Conservation (phyloP, 148 eudicot species). For the Limonium bicolor region DNA sequence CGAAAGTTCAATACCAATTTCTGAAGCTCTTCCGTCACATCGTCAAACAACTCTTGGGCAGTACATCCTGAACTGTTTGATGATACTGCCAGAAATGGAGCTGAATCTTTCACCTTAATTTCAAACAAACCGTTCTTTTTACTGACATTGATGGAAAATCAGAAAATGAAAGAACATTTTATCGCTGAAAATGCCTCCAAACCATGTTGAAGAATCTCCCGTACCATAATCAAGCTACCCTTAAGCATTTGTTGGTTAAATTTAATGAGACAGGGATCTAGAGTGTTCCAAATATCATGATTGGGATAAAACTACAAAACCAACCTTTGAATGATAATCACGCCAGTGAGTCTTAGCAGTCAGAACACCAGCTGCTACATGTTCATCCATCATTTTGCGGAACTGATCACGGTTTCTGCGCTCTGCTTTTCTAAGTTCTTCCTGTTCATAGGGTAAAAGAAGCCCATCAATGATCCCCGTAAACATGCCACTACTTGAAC, state of each 20-base stretch:
- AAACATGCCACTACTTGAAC: no score
- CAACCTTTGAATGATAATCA: constrained; percentile 74
- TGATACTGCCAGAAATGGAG: constrained; percentile 75
- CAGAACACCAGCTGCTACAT: constrained; percentile 62
- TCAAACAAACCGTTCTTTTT: no score
- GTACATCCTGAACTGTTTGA: constrained; percentile 83
- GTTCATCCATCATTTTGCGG: constrained; percentile 85
- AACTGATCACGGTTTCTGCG: constrained; percentile 95
- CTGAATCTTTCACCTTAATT: constrained; percentile 64
- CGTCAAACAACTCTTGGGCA: constrained; percentile 87
- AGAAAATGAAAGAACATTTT: no score
- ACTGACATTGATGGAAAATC: no score
- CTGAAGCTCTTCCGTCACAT: constrained; percentile 79
- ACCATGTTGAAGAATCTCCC: no score
- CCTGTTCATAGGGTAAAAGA: no score
- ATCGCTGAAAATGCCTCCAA: no score
- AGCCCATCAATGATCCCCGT: no score
- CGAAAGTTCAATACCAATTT: constrained; percentile 37
- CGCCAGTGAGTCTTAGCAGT: constrained; percentile 63
- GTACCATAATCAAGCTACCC: no score
- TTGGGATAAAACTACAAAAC: constrained; percentile 5
- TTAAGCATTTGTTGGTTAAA: no score
- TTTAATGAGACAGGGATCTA: no score
- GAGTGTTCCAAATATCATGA: not conserved
- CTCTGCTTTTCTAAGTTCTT: constrained; percentile 74